A percentile compares a stretch with the other conserved stretches of the same genome.
These are phyloP conservation scores for Gossypium arboreum DNA, from an alignment of 345 rosid genomes.

Conservation along the genomic window DNA sequence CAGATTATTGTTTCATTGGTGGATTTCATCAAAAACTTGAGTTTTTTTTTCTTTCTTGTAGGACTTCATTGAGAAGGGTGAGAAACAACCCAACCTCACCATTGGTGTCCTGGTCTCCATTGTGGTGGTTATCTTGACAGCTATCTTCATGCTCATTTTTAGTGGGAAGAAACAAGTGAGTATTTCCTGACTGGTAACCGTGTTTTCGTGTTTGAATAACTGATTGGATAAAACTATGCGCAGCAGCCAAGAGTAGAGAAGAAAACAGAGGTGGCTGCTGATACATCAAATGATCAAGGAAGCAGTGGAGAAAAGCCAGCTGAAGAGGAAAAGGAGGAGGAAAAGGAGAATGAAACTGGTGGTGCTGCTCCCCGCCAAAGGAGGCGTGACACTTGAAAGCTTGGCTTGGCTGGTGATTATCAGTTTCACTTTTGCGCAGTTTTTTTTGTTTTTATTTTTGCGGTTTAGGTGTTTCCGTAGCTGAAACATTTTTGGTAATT, in stretches of 20 bases:
- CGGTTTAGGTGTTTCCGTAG: slow-evolving; percentile 22
- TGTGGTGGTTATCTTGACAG: slow-evolving; percentile 40
- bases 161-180: slow-evolving; percentile 69
- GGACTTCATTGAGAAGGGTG: slow-evolving; percentile 75
- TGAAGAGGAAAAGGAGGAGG: slow-evolving; percentile 37
- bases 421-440: slow-evolving; percentile 27
- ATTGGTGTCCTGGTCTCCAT: slow-evolving; percentile 54
- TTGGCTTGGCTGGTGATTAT: neutral
- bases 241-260: slow-evolving; percentile 44
- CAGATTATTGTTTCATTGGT: neutral
- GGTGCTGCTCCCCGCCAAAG: slow-evolving; percentile 52
- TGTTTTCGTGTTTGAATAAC: neutral
- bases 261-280: slow-evolving; percentile 38
- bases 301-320: slow-evolving; percentile 35
- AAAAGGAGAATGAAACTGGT: slow-evolving; percentile 33
- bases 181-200: neutral
- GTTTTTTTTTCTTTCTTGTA: slow-evolving; percentile 6
- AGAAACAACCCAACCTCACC: slow-evolving; percentile 61
- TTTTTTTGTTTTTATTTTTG: neutral
- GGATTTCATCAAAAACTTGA: neutral
- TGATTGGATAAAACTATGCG: neutral
- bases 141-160: slow-evolving; percentile 44
- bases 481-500: slow-evolving; percentile 19
- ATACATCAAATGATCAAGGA: slow-evolving; percentile 41
- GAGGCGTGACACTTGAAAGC: slow-evolving; percentile 54